A percentile compares a stretch with the other conserved stretches of the same genome.
phyloP scores from a whole-genome alignment of 2,329 filamentous ascomycete species.

The Alternaria sp. region DNA sequence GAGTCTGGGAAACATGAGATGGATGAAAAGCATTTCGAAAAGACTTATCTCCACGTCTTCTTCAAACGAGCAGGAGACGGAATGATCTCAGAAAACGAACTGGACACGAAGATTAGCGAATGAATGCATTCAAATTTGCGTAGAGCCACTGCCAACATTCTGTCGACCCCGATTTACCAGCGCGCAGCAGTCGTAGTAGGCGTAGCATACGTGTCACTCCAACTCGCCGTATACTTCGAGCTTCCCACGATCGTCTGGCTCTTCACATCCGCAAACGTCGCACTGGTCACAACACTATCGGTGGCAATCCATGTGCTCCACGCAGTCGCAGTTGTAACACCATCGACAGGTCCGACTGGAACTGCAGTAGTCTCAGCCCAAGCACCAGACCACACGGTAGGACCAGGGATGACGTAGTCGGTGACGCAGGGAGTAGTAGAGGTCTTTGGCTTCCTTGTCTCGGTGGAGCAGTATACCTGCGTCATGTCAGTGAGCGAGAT shows the following conservation, averaged over 20 bases:
- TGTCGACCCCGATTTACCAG: constrained; percentile 6
- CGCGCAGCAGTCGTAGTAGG: constrained; percentile 14
- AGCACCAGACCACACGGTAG: constrained; percentile 46
- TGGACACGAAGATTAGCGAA: too few species aligned
- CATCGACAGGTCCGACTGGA: constrained; percentile 35
- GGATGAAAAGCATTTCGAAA: too few species aligned
- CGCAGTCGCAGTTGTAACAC: constrained; percentile 29
- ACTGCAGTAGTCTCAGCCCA: constrained; percentile 44
- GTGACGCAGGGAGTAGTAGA: constrained; percentile 29
- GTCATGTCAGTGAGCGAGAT: neutral
- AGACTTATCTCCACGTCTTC: too few species aligned
- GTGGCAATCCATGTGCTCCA: constrained; percentile 41
- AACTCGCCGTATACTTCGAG: constrained; percentile 27
- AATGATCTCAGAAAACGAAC: too few species aligned
- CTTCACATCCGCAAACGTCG: constrained; percentile 30
- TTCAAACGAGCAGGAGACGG: too few species aligned
- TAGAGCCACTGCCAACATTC: accelerated
- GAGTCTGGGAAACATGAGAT: too few species aligned
- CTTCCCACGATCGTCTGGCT: constrained; percentile 31
- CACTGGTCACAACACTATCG: constrained; percentile 30
- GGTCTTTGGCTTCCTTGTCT: constrained; percentile 35
- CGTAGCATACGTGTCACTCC: constrained; percentile 23
- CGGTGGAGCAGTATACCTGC: constrained; percentile 46
- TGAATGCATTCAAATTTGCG: neutral
- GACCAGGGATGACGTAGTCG: constrained; percentile 51